Evolutionary conservation across 192 early-diverging fungal species (phyloP), one percentile per base, ranked within the genome.

Genomic region (Coemansia sp.): DNA sequence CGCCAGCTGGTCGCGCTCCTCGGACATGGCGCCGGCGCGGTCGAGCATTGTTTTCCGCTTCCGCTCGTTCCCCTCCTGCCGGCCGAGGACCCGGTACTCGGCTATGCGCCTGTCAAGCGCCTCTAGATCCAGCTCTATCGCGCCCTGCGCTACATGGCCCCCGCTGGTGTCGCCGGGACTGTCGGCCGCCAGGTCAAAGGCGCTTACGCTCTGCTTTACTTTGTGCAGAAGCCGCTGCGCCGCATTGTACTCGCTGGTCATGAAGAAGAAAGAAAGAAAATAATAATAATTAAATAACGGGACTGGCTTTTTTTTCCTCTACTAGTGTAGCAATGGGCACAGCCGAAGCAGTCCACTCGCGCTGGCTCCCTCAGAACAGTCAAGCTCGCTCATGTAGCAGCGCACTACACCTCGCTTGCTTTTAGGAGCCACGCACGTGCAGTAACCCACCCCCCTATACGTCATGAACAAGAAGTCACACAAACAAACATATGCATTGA

Each of bases 241-340:
- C 11, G 79, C 74, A 63, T 82, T 82, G 58, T 82, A 82, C 53
- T 82, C 79, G 79, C 79, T 82, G 2, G 79, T 76, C 79, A 81
- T 79, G 1, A 25, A 25, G 25, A 25, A 25, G 25, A 25, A 2
- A 25, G 2, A 25, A 58, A 54, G 17, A 51, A 61, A 65, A 39
- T n/a, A n/a, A n/a, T n/a, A n/a, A 50, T 25, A 25, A 25, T 25
- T 25, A 25, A 25, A 25, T 25, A 25, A 25, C 25, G 25, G 25
- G 25, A 25, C 25, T 2, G 25, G 25, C 25, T 25, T 25, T 25
- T 25, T 25, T n/a, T n/a, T n/a, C 25, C 25, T 25, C 25, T 1
- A 25, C 25, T 25, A 2, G 25, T 25, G 25, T 25, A 25, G 25
- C 25, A 25, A 25, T 25, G 2, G 25, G n/a, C 25, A 25, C 25